Evolutionary conservation across 192 early-diverging fungal genomes (phyloP).

Genomic region (Linnemannia elongata): DNA sequence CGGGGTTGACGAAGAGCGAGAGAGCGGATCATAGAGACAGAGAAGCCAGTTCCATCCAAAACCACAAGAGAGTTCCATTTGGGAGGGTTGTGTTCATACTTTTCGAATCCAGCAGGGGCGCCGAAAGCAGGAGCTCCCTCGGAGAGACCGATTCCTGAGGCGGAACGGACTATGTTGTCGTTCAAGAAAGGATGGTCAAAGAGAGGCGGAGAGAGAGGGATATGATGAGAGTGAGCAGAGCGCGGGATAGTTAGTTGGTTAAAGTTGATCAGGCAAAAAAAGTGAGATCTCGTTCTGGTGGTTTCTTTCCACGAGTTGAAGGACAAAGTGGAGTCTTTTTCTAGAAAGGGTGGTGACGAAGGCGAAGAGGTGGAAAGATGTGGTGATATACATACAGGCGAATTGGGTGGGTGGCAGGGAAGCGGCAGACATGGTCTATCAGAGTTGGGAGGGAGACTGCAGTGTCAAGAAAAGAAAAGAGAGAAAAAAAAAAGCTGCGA

Average conservation of each 20-base stretch:
- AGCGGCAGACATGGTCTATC: slow-evolving; percentile 54
- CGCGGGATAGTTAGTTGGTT: slow-evolving; percentile 13
- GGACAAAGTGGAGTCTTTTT: background rate
- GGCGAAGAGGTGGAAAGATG: background rate
- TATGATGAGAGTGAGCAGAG: slow-evolving; percentile 5
- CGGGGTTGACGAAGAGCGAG: background rate
- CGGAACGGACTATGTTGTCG: slow-evolving; percentile 62
- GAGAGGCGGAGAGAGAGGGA: background rate
- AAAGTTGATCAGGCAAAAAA: slow-evolving; percentile 4
- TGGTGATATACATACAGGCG: slow-evolving; percentile 60
- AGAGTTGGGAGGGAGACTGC: slow-evolving; percentile 28
- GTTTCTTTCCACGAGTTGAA: too few relatives aligned
- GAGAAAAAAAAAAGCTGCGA: background rate
- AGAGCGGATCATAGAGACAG: background rate
- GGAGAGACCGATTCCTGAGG: slow-evolving; percentile 67
- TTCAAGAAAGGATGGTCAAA: background rate
- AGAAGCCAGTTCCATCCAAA: background rate
- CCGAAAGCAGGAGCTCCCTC: slow-evolving; percentile 67
- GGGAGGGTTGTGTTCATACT: slow-evolving; percentile 50
- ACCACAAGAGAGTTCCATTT: background rate
- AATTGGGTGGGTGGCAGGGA: slow-evolving; percentile 66
- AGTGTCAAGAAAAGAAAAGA: slow-evolving; percentile 9
- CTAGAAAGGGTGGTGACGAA: background rate
- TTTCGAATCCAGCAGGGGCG: slow-evolving; percentile 63
- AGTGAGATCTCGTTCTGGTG: slow-evolving; percentile 5